Evolutionary conservation across 1,139 yeast genomes (phyloP), one percentile per base, ranked within the genome.

Genomic region (Kurtzmaniella quercitrusa): DNA sequence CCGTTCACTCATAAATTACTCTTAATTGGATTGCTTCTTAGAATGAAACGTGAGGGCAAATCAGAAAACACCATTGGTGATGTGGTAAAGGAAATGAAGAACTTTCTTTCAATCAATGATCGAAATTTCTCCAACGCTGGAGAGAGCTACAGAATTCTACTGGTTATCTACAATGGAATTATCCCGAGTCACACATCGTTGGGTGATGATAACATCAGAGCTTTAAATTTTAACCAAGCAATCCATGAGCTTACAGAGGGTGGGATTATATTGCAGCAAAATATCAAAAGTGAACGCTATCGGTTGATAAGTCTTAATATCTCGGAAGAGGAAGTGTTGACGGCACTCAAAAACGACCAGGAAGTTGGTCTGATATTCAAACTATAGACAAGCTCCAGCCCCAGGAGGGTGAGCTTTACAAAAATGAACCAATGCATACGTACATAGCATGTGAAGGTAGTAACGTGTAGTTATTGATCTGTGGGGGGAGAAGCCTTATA

Each of bases 31-130:
- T 61, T 89, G 3, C 57, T 91, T 27, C 68, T 83, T 25, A 67
- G 90, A 43, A 76, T 78, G 48, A 77, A 85, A 43, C 76, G 94
- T 41, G 73, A 84, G 0, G 93, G 94, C 0, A 56, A 79, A 11
- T 85, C 85, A 1, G 96, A 88, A 51, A 82, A 82, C 49, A 59
- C 81, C 1, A 58, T 90, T 42, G 93, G 93, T 19, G 95, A 86
- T 50, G 71, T 90, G 1, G 70, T 87, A 33, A 95, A 87, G 56
- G 97, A 91, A 56, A 74, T 88, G 58, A 79, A 76, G 46, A 73
- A 57, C 44, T 52, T 69, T 1, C 53, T 71, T 8, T 55, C 51
- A 15, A 58, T 57, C 37, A 31, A 41, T 10, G 40, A 45, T 38
- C 40, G 38, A 11, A 15, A 40, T 12, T 27, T 34, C 33, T 49